Base-by-base conservation (phyloP, 1,139 yeast genomes). In the Yamadazyma triangularis region DNA sequence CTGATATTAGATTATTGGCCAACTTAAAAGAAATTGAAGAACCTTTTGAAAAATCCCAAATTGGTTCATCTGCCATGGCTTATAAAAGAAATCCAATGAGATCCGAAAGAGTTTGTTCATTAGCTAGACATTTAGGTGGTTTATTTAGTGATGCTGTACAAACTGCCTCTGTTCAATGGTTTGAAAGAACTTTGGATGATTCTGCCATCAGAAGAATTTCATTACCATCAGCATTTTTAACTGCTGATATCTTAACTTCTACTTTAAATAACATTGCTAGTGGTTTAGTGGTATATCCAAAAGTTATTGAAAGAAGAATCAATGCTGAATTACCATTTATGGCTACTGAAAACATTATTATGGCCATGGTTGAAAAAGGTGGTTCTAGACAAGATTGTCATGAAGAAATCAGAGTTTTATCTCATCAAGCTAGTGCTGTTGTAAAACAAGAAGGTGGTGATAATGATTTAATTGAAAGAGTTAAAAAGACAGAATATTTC, bases 41-140 rank as follows among this genome's bases (percentile, higher is more conserved):
- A 62, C 99, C 99, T 18, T 93, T 91, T 58, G 98, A 91, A 70
- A 87, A 86, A 65, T 79, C 91, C 15, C 99, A 91, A 70, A 91
- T 91, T 56, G 99, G 99, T 25, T 89, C 97, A 13, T 77, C 89
- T 36, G 98, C 98, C 25, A 91, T 91, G 99, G 99, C 99, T 18
- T 91, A 91, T 73, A 91, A 91, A 77, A 85, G 99, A 69, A 91
- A 91, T 70, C 99, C 99, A 60, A 91, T 91, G 99, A 83, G 99
- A 70, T 83, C 93, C 56, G 99, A 91, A 70, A 82, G 99, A 60
- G 97, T 91, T 39, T 91, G 99, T 67, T 91, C 98, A 15, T 74
- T 93, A 47, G 79, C 97, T 16, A 85, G 98, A 70, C 97, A 91
- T 61, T 64, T 91, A 61, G 95, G 95, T 46, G 83, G 95, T 13